A percentile compares a stretch with the other conserved stretches of the same genome.
Evolutionary conservation across 169 alveolate species (phyloP).

Genomic region (Plasmodium billcollinsi): DNA sequence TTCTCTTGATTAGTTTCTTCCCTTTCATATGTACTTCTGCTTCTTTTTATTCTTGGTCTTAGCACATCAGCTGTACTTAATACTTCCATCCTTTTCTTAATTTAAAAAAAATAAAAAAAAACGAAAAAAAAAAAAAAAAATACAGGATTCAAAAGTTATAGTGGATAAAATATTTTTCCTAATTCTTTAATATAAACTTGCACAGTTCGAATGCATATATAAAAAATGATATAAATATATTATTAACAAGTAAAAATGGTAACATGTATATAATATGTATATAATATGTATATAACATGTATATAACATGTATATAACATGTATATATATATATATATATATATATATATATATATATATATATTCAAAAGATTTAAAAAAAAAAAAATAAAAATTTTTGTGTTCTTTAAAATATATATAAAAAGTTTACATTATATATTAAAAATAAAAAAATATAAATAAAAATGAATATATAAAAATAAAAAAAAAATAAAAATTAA

Average conservation of each 20-base stretch:
- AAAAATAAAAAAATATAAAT: too few relatives aligned
- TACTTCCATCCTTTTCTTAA: slow-evolving; percentile 53
- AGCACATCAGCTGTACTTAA: slow-evolving; percentile 21
- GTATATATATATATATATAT: too few relatives aligned
- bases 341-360: too few relatives aligned
- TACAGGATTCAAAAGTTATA: neutral
- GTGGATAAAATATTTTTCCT: neutral
- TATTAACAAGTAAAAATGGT: too few relatives aligned
- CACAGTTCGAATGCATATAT: neutral
- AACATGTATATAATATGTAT: too few relatives aligned
- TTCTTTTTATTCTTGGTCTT: slow-evolving; percentile 57
- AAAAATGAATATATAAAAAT: neutral
- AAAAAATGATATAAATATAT: neutral
- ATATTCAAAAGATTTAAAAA: too few relatives aligned
- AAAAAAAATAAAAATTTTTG: too few relatives aligned
- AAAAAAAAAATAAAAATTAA: neutral
- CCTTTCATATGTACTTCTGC: slow-evolving; percentile 65
- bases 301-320: too few relatives aligned
- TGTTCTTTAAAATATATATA: too few relatives aligned
- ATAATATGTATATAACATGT: too few relatives aligned
- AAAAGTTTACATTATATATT: too few relatives aligned
- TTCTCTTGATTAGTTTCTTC: slow-evolving; percentile 39
- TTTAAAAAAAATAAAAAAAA: neutral
- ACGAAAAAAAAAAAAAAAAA: neutral
- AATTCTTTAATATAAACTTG: neutral